Evolutionary conservation across 495 filamentous ascomycete genomes (phyloP).

Genomic region (Rhizodiscina lignyota): DNA sequence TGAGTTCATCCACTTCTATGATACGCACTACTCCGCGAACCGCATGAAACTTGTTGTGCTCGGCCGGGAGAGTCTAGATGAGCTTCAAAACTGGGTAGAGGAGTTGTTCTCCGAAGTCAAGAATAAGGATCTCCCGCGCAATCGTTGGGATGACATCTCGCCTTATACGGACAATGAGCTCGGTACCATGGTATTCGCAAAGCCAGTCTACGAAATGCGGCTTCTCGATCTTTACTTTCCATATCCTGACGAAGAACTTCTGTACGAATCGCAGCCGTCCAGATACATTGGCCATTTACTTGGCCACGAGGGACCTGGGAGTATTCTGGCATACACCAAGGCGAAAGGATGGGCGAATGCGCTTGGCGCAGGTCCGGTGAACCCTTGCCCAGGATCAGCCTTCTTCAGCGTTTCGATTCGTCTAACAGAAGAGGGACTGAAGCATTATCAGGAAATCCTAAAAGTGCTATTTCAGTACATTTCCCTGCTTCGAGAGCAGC

Average conservation of each 20-base stretch:
- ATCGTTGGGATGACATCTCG: conserved; percentile 61
- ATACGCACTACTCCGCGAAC: conserved; percentile 86
- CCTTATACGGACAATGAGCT: conserved; percentile 53
- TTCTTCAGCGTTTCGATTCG: conserved; percentile 69
- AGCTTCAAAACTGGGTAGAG: conserved; percentile 71
- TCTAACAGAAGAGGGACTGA: conserved; percentile 73
- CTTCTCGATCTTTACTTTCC: conserved; percentile 77
- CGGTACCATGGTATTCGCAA: conserved; percentile 73
- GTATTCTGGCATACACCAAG: conserved; percentile 90
- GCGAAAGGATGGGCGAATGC: conserved; percentile 90
- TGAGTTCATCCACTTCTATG: conserved; percentile 89
- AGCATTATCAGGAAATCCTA: conserved; percentile 71
- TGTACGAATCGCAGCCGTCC: conserved; percentile 72
- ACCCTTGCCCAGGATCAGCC: conserved; percentile 67
- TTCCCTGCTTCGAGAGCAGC: conserved; percentile 61
- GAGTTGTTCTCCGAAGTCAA: conserved; percentile 71
- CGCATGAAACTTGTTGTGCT: conserved; percentile 89
- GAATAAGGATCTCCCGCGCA: conserved; percentile 72
- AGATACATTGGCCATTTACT: conserved; percentile 88
- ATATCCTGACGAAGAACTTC: conserved; percentile 71
- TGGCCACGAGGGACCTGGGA: conserved; percentile 92
- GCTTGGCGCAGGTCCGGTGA: conserved; percentile 59
- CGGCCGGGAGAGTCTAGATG: conserved; percentile 75
- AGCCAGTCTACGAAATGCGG: conserved; percentile 88
- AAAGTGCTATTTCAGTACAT: conserved; percentile 92